Base-by-base conservation (phyloP, 768 basidiomycete genomes). In the Macrolepiota albuminosa region DNA sequence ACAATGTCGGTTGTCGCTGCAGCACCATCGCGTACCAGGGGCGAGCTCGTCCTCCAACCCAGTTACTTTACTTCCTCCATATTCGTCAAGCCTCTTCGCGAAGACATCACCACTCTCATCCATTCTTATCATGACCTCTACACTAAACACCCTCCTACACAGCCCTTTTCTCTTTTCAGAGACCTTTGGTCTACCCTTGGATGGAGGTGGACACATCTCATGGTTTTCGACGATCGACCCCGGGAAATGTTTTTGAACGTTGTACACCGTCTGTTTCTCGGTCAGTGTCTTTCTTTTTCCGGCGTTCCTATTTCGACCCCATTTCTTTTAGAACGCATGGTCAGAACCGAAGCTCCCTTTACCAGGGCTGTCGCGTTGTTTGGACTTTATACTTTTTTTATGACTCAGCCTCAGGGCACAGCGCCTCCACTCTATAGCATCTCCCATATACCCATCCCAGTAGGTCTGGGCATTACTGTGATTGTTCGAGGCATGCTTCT, bases 161-260 rank as follows among this genome's bases (percentile, higher is more conserved):
- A 71, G 54, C 89, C 91, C 0, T 93, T 93, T 69, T 64, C 75
- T 3, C 74, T 85, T 21, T 94, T 93, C 82, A 92, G 89, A 71
- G 64, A 68, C 1, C 66, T 90, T 21, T 94, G 92, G 91, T 70
- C 68, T 11, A 72, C 74, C 6, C 78, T 81, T 61, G 87, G 88
- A 24, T 94, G 91, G 91, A 73, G 77, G 36, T 90, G 84, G 82
- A 71, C 91, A 47, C 89, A 92, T 67, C 81, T 93, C 74, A 86
- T 82, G 68, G 84, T 87, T 4, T 83, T 88, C 59, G 90, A 93
- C 65, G 72, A 78, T 46, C 79, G 87, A 52, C 76, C 87, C 24
- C 81, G 91, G 40, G 82, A 87, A 49, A 69, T 75, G 0, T 89
- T 91, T 70, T 71, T 93, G 33, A 76, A 75, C 37, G 77, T 84